Conservation (phyloP, 176 grass and related monocot genomes). For the Tuctoria greenei region DNA sequence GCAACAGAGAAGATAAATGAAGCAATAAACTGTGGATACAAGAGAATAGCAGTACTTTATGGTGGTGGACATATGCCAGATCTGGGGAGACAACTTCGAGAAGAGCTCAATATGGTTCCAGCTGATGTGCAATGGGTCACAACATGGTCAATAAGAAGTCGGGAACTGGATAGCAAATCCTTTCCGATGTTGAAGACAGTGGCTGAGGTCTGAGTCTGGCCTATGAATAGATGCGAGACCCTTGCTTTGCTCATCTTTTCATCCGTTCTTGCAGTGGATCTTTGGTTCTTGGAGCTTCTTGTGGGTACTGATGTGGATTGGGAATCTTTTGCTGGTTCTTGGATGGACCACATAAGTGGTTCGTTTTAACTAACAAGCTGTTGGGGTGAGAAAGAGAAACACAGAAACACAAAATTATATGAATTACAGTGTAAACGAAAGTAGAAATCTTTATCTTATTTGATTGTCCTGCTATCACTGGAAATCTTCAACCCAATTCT, state of each 20-base stretch:
- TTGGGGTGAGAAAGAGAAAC: neutral
- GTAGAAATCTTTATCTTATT: neutral
- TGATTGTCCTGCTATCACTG: neutral
- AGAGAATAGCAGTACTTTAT: slow-evolving; percentile 82
- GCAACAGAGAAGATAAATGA: slow-evolving; percentile 66
- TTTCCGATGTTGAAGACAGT: slow-evolving; percentile 67
- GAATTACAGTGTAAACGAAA: slow-evolving; percentile 26
- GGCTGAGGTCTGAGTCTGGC: slow-evolving; percentile 61
- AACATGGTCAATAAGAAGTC: slow-evolving; percentile 81
- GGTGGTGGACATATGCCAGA: slow-evolving; percentile 96
- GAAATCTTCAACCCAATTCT: slow-evolving; percentile 5
- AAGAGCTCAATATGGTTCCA: slow-evolving; percentile 82
- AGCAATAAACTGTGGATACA: slow-evolving; percentile 66
- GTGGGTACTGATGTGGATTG: slow-evolving; percentile 44
- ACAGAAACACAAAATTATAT: slow-evolving; percentile 19
- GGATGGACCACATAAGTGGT: slow-evolving; percentile 38
- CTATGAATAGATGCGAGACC: slow-evolving; percentile 75
- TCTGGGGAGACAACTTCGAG: slow-evolving; percentile 58
- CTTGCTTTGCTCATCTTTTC: slow-evolving; percentile 79
- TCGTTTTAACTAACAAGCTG: slow-evolving; percentile 34
- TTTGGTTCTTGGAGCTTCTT: slow-evolving; percentile 88
- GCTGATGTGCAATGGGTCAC: slow-evolving; percentile 73
- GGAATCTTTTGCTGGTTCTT: slow-evolving; percentile 67
- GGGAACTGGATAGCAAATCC: slow-evolving; percentile 51
- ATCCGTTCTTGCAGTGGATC: slow-evolving; percentile 69